phyloP scores from a whole-genome alignment of 2,329 filamentous ascomycete species.

The Didymella lethalis region DNA sequence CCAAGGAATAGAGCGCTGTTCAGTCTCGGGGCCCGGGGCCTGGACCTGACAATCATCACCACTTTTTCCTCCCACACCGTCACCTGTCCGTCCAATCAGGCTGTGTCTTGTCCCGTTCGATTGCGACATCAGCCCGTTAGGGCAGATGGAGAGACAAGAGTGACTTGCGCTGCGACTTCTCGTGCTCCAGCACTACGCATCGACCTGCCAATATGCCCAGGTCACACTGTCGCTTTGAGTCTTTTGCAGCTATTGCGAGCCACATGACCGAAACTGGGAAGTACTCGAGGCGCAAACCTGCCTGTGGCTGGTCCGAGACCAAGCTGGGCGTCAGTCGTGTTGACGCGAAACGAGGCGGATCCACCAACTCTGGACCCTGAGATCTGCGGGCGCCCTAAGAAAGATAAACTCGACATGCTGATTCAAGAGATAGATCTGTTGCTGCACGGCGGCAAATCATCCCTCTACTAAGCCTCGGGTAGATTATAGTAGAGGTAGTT shows the following conservation, averaged over 20 bases:
- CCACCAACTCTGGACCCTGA: slow-evolving; percentile 15
- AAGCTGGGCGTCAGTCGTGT: slow-evolving; percentile 16
- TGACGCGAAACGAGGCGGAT: slow-evolving; percentile 11
- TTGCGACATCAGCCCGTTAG: slow-evolving; percentile 20
- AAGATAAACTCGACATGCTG: not conserved
- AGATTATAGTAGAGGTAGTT: not conserved
- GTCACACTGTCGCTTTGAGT: slow-evolving; percentile 8
- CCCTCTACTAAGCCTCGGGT: not conserved
- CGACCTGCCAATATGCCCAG: not conserved
- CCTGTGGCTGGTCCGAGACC: slow-evolving; percentile 18
- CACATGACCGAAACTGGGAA: slow-evolving; percentile 5
- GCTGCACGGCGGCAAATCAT: not conserved
- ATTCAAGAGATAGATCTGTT: slow-evolving; percentile 1
- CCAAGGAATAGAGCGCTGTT: slow-evolving; percentile 2
- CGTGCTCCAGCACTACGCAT: slow-evolving; percentile 5
- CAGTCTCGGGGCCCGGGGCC: not conserved
- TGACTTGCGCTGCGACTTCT: slow-evolving; percentile 8
- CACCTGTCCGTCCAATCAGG: slow-evolving; percentile 17
- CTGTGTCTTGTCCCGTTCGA: slow-evolving; percentile 4
- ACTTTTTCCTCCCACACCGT: slow-evolving; percentile 6
- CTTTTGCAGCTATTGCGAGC: slow-evolving; percentile 6
- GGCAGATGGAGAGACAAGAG: slow-evolving; percentile 7
- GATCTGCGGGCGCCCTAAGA: slow-evolving; percentile 5
- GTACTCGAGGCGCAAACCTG: slow-evolving; percentile 12
- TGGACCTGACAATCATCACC: slow-evolving; percentile 18